Evolutionary conservation across 768 basidiomycete genomes (phyloP).

Genomic region (Mycena kentingensis): DNA sequence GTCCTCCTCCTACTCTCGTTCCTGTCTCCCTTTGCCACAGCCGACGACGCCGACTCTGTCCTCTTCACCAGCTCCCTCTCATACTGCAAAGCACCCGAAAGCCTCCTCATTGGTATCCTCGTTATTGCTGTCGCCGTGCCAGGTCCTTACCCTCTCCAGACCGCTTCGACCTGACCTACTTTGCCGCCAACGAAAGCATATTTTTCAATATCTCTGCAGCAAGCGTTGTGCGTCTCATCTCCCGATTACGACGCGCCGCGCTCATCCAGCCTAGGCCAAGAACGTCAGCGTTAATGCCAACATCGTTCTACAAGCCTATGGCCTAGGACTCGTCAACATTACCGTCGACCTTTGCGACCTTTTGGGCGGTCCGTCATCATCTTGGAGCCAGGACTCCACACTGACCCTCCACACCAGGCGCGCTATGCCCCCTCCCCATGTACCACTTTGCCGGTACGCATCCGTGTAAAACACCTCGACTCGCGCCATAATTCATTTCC

Average conservation of each 20-base stretch:
- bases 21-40: conserved; percentile 4
- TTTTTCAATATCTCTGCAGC: conserved; percentile 86
- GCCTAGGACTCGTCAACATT: conserved; percentile 76
- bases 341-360: conserved; percentile 86
- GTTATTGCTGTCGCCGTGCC: too few relatives aligned
- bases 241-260: conserved; percentile 10
- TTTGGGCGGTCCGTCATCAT: conserved; percentile 45
- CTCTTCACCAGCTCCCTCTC: conserved; percentile 79
- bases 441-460: conserved; percentile 93
- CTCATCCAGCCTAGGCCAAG: conserved; percentile 49
- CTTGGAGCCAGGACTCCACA: too few relatives aligned
- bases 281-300: conserved; percentile 83
- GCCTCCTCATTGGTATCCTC: conserved; percentile 75
- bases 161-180: conserved; percentile 74
- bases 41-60: conserved; percentile 22
- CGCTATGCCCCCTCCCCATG: conserved; percentile 78
- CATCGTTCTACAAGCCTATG: conserved; percentile 85
- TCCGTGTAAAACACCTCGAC: too few relatives aligned
- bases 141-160: too few relatives aligned
- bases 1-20: conserved; percentile 32
- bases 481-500: too few relatives aligned
- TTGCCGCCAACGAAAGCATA: conserved; percentile 69
- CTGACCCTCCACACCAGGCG: conserved; percentile 41
- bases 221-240: conserved; percentile 65
- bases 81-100: conserved; percentile 80